Evolutionary conservation across 805 yeast species (phyloP), one percentile per base, ranked within the genome.

Genomic region (Schizosaccharomyces lindneri): DNA sequence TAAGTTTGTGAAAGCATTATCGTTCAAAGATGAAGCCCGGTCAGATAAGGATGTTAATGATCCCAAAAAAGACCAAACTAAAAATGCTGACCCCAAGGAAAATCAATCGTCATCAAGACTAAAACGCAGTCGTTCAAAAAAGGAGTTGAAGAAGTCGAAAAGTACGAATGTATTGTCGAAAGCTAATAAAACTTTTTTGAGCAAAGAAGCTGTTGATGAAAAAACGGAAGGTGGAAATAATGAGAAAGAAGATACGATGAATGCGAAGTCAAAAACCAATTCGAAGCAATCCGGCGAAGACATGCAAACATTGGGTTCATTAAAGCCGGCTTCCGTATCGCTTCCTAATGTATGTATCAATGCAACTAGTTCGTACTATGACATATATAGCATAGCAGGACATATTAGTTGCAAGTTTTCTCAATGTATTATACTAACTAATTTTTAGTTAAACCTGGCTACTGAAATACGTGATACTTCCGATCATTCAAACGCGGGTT

Each of bases 61-160:
- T 27, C 19, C 17, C 19, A 60, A 55, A 19, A 57, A 24, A 19
- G 62, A 32, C 43, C 6, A 24, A 11, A 36, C 27, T 17, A 55
- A 55, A 55, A 32, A 31, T 36, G 19, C 29, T 19, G 13, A 39
- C 27, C 32, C 19, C 41, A 27, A 21, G 41, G 41, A 55, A 55
- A 32, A 19, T 36, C 41, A 36, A 21, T 21, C 59, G 4, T 62
- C 65, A 3, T 24, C 62, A 39, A 17, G 4, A 46, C 21, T 19
- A 9, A 46, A 46, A 46, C 17, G 7, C 17, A 21, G 51, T 9
- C 21, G 27, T 17, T 51, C 57, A 51, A 51, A 5, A 2, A 21
- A 29, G 19, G 36, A 51, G 36, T 4, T 51, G 31, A 51, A 51
- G 27, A 70, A 41, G 68, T 70, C n/a, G 73, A 71, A 59, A 68